Evolutionary conservation across 768 basidiomycete genomes (phyloP), one percentile per base, ranked within the genome.

Genomic region (Boletus reticuloceps): DNA sequence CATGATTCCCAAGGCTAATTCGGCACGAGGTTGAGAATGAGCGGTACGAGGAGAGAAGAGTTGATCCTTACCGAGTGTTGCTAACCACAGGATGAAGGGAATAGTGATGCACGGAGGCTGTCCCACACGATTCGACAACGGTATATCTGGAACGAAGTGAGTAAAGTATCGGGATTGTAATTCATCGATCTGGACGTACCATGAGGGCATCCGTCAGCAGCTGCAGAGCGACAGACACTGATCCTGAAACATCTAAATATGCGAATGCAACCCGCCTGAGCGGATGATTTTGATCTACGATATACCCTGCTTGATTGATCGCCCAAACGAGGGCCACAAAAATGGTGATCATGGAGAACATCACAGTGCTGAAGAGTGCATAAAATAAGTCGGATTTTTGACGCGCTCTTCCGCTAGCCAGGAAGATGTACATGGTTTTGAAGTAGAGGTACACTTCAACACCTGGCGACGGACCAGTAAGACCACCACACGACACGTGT

Each of bases 91-190:
- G 27, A 63, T 42, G 29, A 27, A 51, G 2, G 61, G 57, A n/a
- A 53, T 11, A 6, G 55, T n/a, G 32, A 65, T 19, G 34, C 36
- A 14, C 45, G 27, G 50, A 39, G 36, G 49, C 51, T 53, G 13
- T 59, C 7, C 73, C 73, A 76, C 13, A 75, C 55, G 31, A 73
- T 58, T 34, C 59, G 69, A 53, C 71, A 72, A 34, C 32, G 32
- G 5, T 34, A 34, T 11, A 34, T 1, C 32, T 76, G 41, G 22
- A 72, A 10, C 4, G 45, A 42, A 27, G 5, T 1, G 27, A 8
- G 19, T 29, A 5, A 34, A 45, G 32, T 2, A 11, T 19, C 19
- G 2, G 16, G 25, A 16, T 17, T 25, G 19, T 2, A 10, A 17
- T 22, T 25, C 10, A 10, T 14, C 9, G 8, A 17, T 22, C 25